A percentile compares a stretch with the other conserved stretches of the same genome.
Conservation (phyloP, 176 grass and related monocot species). For the Zoysia pacifica region DNA sequence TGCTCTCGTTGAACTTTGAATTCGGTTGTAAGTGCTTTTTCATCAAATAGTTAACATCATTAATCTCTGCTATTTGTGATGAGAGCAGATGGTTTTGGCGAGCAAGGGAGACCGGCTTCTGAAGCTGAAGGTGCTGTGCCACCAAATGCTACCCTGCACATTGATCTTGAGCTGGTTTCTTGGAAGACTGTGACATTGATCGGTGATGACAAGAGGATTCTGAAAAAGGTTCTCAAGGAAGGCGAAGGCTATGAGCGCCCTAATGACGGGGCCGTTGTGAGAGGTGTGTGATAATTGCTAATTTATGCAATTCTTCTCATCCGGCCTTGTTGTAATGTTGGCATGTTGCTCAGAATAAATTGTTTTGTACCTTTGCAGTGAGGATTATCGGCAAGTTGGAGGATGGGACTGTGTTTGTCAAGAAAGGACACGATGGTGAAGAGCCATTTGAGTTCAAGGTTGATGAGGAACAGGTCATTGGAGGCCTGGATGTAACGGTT, state of each 20-base stretch:
- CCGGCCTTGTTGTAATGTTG: not conserved
- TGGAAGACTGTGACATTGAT: conserved; percentile 83
- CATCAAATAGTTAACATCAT: not conserved
- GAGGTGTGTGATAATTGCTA: conserved; percentile 44
- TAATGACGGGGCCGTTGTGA: conserved; percentile 82
- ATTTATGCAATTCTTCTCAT: not conserved
- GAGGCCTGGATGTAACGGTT: conserved; percentile 61
- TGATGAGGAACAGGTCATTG: conserved; percentile 74
- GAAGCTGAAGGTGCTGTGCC: conserved; percentile 53
- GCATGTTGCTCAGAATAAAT: not conserved
- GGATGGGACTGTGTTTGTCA: conserved; percentile 67
- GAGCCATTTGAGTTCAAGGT: conserved; percentile 80
- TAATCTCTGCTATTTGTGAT: not conserved
- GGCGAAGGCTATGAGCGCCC: conserved; percentile 80
- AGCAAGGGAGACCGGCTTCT: conserved; percentile 61
- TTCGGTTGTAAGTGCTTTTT: not conserved
- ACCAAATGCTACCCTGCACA: conserved; percentile 52
- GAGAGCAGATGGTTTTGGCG: conserved; percentile 73
- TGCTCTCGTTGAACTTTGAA: not conserved
- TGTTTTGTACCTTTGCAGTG: conserved; percentile 39
- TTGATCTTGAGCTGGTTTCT: conserved; percentile 72
- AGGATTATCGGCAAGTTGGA: conserved; percentile 63
- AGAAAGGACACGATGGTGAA: conserved; percentile 71
- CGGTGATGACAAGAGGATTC: conserved; percentile 72
- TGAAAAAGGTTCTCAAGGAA: conserved; percentile 84